phyloP scores from a whole-genome alignment of 2,329 filamentous ascomycete genomes.

The Zopfia rhizophila region DNA sequence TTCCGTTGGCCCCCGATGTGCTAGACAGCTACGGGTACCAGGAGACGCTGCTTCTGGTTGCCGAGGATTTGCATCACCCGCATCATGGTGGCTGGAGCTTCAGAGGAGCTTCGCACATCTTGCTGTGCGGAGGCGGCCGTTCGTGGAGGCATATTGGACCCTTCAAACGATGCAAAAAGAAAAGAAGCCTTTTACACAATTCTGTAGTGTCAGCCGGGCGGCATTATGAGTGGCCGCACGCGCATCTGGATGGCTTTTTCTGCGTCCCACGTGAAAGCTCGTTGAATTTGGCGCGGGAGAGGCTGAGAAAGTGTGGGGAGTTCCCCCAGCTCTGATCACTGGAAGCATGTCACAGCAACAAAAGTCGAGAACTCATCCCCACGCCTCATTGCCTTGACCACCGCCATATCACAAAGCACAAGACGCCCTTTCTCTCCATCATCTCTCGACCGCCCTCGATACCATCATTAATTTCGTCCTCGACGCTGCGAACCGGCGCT shows the following conservation, averaged over 20 bases:
- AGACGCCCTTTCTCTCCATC: constrained; percentile 2
- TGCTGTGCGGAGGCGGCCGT: too few relatives aligned
- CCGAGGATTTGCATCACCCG: constrained; percentile 18
- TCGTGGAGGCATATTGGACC: too few relatives aligned
- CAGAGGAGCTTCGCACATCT: background rate
- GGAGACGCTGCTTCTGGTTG: constrained; percentile 15
- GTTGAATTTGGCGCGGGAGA: constrained; percentile 19
- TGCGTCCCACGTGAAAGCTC: constrained; percentile 38
- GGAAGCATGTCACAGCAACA: constrained; percentile 26
- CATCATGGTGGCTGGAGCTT: constrained; percentile 34
- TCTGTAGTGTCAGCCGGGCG: constrained; percentile 28
- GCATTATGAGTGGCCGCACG: constrained; percentile 6
- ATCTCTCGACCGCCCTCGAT: constrained; percentile 3
- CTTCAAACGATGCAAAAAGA: too few relatives aligned
- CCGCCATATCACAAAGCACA: constrained; percentile 1
- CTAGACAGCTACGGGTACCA: background rate
- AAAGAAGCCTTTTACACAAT: constrained; percentile 32
- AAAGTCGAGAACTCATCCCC: constrained; percentile 9
- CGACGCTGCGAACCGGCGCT: constrained; percentile 7
- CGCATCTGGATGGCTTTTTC: constrained; percentile 26
- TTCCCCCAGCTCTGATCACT: constrained; percentile 24
- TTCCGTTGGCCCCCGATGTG: constrained; percentile 7
- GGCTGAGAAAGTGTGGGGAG: constrained; percentile 43
- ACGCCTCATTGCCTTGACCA: constrained; percentile 24
- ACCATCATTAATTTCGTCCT: background rate